A percentile compares a stretch with the other conserved stretches of the same genome.
These are phyloP conservation scores for Trichoderma sp. DNA, from an alignment of 2,329 filamentous ascomycete genomes.

Conservation along the genomic window DNA sequence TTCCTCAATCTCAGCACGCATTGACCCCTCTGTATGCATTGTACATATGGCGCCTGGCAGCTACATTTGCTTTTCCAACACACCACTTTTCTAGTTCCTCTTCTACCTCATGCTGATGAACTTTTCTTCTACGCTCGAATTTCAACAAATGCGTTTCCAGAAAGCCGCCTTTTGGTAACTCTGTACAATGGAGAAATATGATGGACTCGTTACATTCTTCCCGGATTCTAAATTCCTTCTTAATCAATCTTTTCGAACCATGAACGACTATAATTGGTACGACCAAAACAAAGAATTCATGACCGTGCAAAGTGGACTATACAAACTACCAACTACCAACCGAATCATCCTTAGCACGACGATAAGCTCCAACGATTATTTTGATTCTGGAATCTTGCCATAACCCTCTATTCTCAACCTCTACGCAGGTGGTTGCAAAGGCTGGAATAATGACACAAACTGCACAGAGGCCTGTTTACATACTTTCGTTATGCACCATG, in stretches of 20 bases:
- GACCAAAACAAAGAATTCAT: no score
- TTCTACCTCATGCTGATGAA: no score
- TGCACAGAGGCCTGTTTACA: not conserved
- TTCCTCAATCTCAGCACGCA: no score
- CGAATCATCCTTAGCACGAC: not conserved
- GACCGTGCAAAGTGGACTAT: not conserved
- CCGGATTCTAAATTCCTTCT: not conserved
- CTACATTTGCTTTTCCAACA: no score
- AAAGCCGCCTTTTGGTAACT: not conserved
- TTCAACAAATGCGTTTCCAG: not conserved
- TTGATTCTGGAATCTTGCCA: not conserved
- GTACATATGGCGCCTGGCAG: no score
- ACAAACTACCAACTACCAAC: not conserved
- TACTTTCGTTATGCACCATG: not conserved
- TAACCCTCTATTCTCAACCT: not conserved
- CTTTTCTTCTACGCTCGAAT: no score
- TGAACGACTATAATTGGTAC: no score
- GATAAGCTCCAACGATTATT: not conserved
- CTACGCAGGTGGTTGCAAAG: not conserved
- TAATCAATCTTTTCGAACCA: not conserved
- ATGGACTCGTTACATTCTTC: not conserved
- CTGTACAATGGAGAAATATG: not conserved
- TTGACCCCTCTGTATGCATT: no score
- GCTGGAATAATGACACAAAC: not conserved
- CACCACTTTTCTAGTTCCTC: no score